Evolutionary conservation across 1,284 basidiomycete species (phyloP).

Genomic region (Gomphus bonarii): DNA sequence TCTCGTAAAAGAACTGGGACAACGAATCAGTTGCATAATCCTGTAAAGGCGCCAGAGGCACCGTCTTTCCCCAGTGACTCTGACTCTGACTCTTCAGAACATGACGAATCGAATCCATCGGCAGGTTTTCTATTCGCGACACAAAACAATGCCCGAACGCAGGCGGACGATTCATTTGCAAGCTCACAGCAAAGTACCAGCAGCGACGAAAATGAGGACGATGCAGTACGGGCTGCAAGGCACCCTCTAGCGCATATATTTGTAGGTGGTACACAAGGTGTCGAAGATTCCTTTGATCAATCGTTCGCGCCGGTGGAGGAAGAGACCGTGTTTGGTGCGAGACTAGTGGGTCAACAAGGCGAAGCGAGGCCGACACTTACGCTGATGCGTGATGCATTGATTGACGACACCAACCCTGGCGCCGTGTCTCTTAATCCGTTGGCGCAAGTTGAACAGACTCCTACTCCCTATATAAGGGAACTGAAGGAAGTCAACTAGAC

Average conservation of each 20-base stretch:
- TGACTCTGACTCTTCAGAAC: constrained; percentile 36
- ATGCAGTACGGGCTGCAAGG: neutral
- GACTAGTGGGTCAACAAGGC: constrained; percentile 27
- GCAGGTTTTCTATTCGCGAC: constrained; percentile 49
- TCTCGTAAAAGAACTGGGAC: neutral
- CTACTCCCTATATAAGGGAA: constrained; percentile 36
- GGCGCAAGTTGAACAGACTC: constrained; percentile 48
- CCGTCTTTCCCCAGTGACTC: constrained; percentile 20
- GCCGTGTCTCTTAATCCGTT: constrained; percentile 37
- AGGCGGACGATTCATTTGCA: constrained; percentile 42
- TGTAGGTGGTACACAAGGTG: constrained; percentile 14
- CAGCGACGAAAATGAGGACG: constrained; percentile 7
- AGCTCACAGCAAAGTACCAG: constrained; percentile 28
- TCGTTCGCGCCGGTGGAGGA: constrained; percentile 27
- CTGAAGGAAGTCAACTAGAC: neutral
- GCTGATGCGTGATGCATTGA: constrained; percentile 39
- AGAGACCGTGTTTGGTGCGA: constrained; percentile 63
- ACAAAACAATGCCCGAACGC: constrained; percentile 12
- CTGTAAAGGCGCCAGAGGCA: constrained; percentile 13
- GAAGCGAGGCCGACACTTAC: constrained; percentile 29
- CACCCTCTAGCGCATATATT: constrained; percentile 9
- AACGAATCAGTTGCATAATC: constrained; percentile 16
- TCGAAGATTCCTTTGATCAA: constrained; percentile 27
- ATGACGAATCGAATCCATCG: constrained; percentile 40
- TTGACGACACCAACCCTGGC: constrained; percentile 54